These are phyloP conservation scores for Malassezia nana DNA, from an alignment of 1,284 basidiomycete genomes.

Conservation along the genomic window DNA sequence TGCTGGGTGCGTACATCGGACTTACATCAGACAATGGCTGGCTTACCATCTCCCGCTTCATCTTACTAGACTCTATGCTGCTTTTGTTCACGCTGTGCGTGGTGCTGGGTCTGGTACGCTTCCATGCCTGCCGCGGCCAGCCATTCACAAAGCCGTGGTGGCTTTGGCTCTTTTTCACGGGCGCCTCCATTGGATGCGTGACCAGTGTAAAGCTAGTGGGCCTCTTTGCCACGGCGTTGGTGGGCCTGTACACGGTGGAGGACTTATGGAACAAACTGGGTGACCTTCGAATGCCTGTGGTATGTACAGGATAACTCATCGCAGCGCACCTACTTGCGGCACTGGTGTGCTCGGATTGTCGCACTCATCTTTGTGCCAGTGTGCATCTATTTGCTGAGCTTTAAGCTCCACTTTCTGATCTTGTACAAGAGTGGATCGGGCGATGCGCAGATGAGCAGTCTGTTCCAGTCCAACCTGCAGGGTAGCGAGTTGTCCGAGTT, in stretches of 20 bases:
- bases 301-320: neutral
- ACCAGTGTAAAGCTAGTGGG: slow-evolving; percentile 94
- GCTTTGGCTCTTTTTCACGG: slow-evolving; percentile 83
- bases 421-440: slow-evolving; percentile 89
- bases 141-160: slow-evolving; percentile 93
- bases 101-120: slow-evolving; percentile 86
- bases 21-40: slow-evolving; percentile 70
- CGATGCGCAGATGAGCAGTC: slow-evolving; percentile 93
- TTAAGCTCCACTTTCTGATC: slow-evolving; percentile 92
- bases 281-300: slow-evolving; percentile 75
- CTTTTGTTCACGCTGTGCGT: slow-evolving; percentile 96
- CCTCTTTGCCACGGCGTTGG: slow-evolving; percentile 83
- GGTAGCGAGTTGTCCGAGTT: slow-evolving; percentile 78
- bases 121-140: slow-evolving; percentile 90
- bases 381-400: slow-evolving; percentile 80
- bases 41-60: slow-evolving; percentile 91
- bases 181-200: slow-evolving; percentile 87
- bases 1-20: slow-evolving; percentile 47
- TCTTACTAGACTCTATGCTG: slow-evolving; percentile 93
- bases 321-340: slow-evolving; percentile 65
- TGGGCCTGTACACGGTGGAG: slow-evolving; percentile 90
- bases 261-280: slow-evolving; percentile 99
- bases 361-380: slow-evolving; percentile 83
- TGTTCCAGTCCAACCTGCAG: slow-evolving; percentile 92
- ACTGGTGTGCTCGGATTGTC: slow-evolving; percentile 77